Conservation (phyloP, 2,329 filamentous ascomycete genomes). For the Elsinoe necatrix region DNA sequence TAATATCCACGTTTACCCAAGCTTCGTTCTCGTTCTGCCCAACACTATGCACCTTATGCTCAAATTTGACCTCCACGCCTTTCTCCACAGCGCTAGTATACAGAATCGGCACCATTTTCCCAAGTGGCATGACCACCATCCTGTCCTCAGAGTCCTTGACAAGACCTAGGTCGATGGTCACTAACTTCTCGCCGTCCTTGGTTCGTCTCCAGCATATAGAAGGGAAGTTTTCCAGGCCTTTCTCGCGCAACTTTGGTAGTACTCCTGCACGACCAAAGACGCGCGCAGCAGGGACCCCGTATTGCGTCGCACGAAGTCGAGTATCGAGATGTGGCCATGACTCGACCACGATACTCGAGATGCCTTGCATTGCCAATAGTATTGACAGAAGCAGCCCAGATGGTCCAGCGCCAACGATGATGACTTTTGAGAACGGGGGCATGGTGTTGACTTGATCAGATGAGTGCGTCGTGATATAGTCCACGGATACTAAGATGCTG, state of each 20-base stretch:
- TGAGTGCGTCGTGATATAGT: no score
- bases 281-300: slow-evolving; percentile 50
- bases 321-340: slow-evolving; percentile 22
- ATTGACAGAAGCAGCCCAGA: slow-evolving; percentile 35
- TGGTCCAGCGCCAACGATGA: slow-evolving; percentile 34
- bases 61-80: slow-evolving; percentile 23
- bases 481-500: no score
- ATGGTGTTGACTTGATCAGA: no score
- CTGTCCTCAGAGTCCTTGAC: slow-evolving; percentile 22
- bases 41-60: slow-evolving; percentile 21
- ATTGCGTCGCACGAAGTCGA: slow-evolving; percentile 42
- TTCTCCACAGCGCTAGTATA: slow-evolving; percentile 21
- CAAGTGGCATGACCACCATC: slow-evolving; percentile 20
- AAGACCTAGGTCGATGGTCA: slow-evolving; percentile 21
- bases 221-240: slow-evolving; percentile 29
- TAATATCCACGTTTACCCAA: slow-evolving; percentile 22
- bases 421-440: slow-evolving; percentile 19
- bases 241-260: slow-evolving; percentile 41
- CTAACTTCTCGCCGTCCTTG: slow-evolving; percentile 39
- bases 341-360: slow-evolving; percentile 33
- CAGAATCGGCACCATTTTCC: slow-evolving; percentile 24
- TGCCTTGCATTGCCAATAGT: slow-evolving; percentile 29
- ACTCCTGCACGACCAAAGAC: slow-evolving; percentile 53
- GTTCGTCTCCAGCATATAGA: slow-evolving; percentile 28
- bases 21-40: slow-evolving; percentile 23